Conservation (phyloP, 495 filamentous ascomycete species). For the Penicillium simplicissimum region DNA sequence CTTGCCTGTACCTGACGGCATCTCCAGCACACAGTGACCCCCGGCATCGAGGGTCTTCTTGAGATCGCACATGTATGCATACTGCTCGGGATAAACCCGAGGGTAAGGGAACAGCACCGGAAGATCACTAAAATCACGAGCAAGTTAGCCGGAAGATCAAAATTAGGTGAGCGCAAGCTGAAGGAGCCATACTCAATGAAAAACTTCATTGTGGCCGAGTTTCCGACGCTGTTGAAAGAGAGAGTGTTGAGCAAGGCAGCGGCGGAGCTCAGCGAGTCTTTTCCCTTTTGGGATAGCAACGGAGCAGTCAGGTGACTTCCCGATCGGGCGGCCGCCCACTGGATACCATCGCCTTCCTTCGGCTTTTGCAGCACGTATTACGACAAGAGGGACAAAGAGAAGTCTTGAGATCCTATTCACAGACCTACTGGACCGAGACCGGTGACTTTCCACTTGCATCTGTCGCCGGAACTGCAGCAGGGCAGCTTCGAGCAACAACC, state of each 20-base stretch:
- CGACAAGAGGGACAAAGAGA: background rate
- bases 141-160: constrained; percentile 10
- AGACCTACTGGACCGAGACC: background rate
- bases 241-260: constrained; percentile 4
- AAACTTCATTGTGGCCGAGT: constrained; percentile 79
- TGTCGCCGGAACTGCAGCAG: constrained; percentile 7
- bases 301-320: constrained; percentile 46
- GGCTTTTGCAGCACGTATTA: constrained; percentile 12
- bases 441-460: background rate
- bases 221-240: constrained; percentile 25
- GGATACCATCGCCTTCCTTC: constrained; percentile 13
- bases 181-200: constrained; percentile 71
- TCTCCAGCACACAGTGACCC: constrained; percentile 97
- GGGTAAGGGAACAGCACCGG: constrained; percentile 97
- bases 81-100: constrained; percentile 96
- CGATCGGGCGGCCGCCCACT: constrained; percentile 37
- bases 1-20: constrained; percentile 99
- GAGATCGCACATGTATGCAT: constrained; percentile 99
- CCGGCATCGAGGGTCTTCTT: constrained; percentile 93
- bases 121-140: constrained; percentile 63
- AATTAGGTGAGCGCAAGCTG: background rate
- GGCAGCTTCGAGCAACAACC: constrained; percentile 17
- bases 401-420: background rate
- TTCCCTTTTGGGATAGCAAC: constrained; percentile 41
- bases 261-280: constrained; percentile 23